These are phyloP conservation scores for Cupressus sempervirens DNA, from an alignment of 75 land plant genomes.

Conservation along the genomic window DNA sequence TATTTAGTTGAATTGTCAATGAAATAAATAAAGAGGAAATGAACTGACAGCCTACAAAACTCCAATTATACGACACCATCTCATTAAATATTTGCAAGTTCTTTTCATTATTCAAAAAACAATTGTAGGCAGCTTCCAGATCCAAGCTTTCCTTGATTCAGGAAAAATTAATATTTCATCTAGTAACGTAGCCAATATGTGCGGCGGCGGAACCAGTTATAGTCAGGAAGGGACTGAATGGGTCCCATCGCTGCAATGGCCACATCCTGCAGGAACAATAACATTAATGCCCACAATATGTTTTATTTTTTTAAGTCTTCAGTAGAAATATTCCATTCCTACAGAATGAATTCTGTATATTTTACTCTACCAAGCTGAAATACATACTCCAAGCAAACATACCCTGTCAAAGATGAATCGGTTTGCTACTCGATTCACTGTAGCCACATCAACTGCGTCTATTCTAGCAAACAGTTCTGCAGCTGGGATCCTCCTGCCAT, in stretches of 20 bases:
- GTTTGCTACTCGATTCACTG: constrained; percentile 43
- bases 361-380: neutral
- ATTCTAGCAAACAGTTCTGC: constrained; percentile 50
- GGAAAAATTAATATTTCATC: neutral
- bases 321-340: neutral
- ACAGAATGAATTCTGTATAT: neutral
- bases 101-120: neutral
- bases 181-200: constrained; percentile 53
- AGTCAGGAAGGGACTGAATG: constrained; percentile 44
- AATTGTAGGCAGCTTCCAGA: neutral
- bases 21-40: neutral
- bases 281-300: neutral
- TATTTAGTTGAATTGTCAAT: neutral
- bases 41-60: neutral
- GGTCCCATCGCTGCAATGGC: constrained; percentile 58
- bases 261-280: constrained; percentile 29
- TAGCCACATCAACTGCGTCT: constrained; percentile 48
- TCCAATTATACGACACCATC: neutral
- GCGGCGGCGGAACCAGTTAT: constrained; percentile 57
- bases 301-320: neutral
- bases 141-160: neutral
- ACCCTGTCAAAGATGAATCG: constrained; percentile 45
- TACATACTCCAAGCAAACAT: constrained; percentile 2
- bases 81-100: neutral
- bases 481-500: constrained; percentile 41